A percentile compares a stretch with the other conserved stretches of the same genome.
Evolutionary conservation across 176 grass and related monocot genomes (phyloP).

Genomic region (Zea luxurians): DNA sequence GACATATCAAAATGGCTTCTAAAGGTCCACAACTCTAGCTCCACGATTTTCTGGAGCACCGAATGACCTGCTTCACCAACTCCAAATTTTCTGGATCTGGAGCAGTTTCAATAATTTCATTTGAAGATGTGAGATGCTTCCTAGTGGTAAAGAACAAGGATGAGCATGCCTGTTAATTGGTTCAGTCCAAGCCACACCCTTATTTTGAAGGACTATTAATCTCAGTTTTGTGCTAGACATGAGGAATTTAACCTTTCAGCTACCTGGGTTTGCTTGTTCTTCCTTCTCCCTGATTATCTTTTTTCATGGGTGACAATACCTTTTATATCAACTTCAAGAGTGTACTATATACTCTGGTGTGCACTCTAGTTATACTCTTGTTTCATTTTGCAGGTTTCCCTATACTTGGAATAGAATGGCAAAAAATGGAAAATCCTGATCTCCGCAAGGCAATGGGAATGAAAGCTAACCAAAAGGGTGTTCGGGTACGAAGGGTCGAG

Average conservation of each 20-base stretch:
- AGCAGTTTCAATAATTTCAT: background rate
- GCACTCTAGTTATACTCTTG: background rate
- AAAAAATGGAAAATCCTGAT: constrained; percentile 99
- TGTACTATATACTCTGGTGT: background rate
- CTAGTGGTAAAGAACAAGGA: constrained; percentile 5
- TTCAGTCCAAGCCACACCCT: background rate
- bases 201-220: background rate
- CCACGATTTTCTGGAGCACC: too few relatives aligned
- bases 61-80: too few relatives aligned
- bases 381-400: constrained; percentile 67
- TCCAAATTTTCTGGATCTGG: too few relatives aligned
- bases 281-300: background rate
- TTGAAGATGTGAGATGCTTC: background rate
- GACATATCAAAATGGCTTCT: too few relatives aligned
- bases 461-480: constrained; percentile 88
- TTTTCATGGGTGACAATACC: background rate
- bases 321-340: background rate
- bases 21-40: too few relatives aligned
- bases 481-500: constrained; percentile 83
- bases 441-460: constrained; percentile 94
- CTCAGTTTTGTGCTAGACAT: background rate
- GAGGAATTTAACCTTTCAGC: constrained; percentile 1
- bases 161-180: background rate
- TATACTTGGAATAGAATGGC: constrained; percentile 91
- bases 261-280: background rate